Base-by-base conservation (phyloP, 1,284 basidiomycete genomes). In the Gymnopus androsaceus region DNA sequence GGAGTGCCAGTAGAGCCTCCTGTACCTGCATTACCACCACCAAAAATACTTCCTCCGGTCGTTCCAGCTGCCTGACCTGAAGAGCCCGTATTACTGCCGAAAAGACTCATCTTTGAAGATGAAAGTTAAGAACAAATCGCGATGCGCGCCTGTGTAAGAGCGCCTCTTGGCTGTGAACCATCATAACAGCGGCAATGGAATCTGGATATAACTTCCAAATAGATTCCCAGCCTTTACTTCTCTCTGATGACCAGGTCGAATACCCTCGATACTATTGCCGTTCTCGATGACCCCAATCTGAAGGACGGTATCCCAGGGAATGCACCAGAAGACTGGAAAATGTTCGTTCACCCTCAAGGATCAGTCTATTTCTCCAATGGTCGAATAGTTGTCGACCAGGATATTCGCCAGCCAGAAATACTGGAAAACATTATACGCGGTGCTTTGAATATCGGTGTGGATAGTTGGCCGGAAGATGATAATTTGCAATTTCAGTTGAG, bases 351-450 rank as follows among this genome's bases (percentile, higher is more conserved):
- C 41, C 70, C 72, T 27, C 65, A 77, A 69, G 79, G 81, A 23
- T 81, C 75, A 72, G 63, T 81, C 17, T 83, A 83, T 61, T 82
- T 80, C 65, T 66, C 67, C 54, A 75, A 78, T 59, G 59, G 69
- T 8, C 52, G 57, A 8, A 61, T 71, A 11, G 69, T 79, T 21
- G 75, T 77, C 19, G 78, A 80, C 60, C 77, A 80, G 51, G 79
- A 82, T 56, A 69, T 82, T 34, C 74, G 79, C 15, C 55, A 67
- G 8, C 71, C 70, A 4, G 62, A 66, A 7, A 56, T 69, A 4
- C 65, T 74, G 21, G 62, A 63, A 19, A 45, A 62, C 14, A 4
- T 46, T 5, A 60, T 60, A n/a, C 70, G 69, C 56, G 63, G 66
- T 7, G 42, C 68, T 4, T 56, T 63, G 21, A 63, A 65, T 25